These are phyloP conservation scores for Stereum hirsutum DNA, from an alignment of 1,284 basidiomycete species.

Conservation along the genomic window DNA sequence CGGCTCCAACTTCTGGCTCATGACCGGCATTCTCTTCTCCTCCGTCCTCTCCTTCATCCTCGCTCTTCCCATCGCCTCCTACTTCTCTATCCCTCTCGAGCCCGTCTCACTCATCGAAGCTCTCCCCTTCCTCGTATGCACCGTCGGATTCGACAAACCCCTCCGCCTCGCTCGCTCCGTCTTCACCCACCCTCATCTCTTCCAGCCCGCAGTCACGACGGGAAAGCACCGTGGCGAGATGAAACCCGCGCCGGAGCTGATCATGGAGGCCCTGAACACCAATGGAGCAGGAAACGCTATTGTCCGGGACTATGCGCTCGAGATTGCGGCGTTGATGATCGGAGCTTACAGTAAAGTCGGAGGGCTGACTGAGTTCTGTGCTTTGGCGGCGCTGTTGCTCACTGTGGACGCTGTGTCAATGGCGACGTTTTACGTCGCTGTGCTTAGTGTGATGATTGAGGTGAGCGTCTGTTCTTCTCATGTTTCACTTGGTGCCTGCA, in stretches of 20 bases:
- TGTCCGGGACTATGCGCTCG: conserved; percentile 88
- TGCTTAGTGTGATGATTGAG: conserved; percentile 93
- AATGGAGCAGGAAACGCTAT: conserved; percentile 65
- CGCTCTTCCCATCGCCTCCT: conserved; percentile 78
- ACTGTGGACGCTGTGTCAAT: conserved; percentile 84
- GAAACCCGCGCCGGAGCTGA: conserved; percentile 78
- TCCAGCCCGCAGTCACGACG: conserved; percentile 37
- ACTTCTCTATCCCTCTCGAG: conserved; percentile 83
- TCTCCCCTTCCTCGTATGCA: conserved; percentile 95
- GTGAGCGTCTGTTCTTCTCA: conserved; percentile 35
- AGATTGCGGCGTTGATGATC: conserved; percentile 82
- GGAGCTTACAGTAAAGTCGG: conserved; percentile 86
- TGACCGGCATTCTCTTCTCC: conserved; percentile 76
- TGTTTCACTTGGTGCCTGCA: neutral
- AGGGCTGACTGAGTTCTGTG: conserved; percentile 92
- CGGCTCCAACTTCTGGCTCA: conserved; percentile 87
- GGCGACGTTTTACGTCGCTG: conserved; percentile 84
- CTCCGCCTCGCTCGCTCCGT: conserved; percentile 87
- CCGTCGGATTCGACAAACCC: conserved; percentile 97
- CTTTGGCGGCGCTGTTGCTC: conserved; percentile 83
- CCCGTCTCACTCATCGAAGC: conserved; percentile 92
- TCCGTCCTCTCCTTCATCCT: conserved; percentile 86
- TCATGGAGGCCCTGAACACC: conserved; percentile 74
- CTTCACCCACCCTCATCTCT: conserved; percentile 77
- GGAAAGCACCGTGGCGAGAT: conserved; percentile 36